Evolutionary conservation across 805 yeast species (phyloP), one percentile per base, ranked within the genome.

Genomic region (Yarrowia alimentaria): DNA sequence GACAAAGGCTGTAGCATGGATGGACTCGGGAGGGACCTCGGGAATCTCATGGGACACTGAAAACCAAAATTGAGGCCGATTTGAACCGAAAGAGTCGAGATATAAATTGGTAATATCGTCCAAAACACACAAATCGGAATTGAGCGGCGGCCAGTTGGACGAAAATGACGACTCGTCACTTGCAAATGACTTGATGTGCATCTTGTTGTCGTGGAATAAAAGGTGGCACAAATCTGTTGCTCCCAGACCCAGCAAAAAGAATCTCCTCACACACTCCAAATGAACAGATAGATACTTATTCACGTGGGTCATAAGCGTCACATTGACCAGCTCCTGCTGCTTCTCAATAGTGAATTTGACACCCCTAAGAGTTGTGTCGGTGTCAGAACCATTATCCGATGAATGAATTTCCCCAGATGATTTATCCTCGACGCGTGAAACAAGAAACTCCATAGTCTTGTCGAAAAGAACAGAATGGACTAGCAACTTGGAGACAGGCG

Each of bases 91-190:
- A 40, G 7, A n/a, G 14, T 40, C 47, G 1, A n/a, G n/a, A n/a
- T n/a, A n/a, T n/a, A n/a, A n/a, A n/a, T n/a, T 18, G 2, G 13
- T 24, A 11, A 40, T 5, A 6, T 40, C 47, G 9, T 40, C 25
- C 3, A 25, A n/a, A 16, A 40, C 13, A 10, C 33, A 7, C 19
- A 40, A 16, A 14, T 40, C 47, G 2, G 47, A 40, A 10, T 40
- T 40, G 13, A 40, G 7, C 3, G 47, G 47, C 5, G 47, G 47
- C 47, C 47, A 40, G 13, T 40, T 26, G 6, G n/a, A 9, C 3
- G 47, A 40, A 2, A 18, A 10, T 9, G n/a, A n/a, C n/a, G n/a
- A n/a, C n/a, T n/a, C n/a, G n/a, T n/a, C n/a, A n/a, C n/a, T n/a
- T n/a, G n/a, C n/a, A n/a, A n/a, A n/a, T n/a, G n/a, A n/a, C n/a